Evolutionary conservation across 495 filamentous ascomycete species (phyloP), one percentile per base, ranked within the genome.

Genomic region (Cercophora newfieldiana): DNA sequence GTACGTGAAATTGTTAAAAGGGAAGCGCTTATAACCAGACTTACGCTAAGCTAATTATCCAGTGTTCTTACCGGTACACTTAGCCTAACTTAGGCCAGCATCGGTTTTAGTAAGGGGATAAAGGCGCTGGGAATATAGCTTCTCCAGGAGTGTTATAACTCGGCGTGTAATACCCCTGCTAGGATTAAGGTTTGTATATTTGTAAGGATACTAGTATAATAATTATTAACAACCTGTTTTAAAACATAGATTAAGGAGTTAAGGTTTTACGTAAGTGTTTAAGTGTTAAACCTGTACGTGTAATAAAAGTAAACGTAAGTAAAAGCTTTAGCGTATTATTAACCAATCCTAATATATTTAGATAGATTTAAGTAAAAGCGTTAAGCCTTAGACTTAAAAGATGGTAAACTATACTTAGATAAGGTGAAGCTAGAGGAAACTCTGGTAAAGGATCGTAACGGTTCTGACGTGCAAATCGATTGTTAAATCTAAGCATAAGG

Each of bases 351-450:
- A 82, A 89, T 85, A 83, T 89, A 77, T 84, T 88, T 83, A 81
- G 86, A 90, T 86, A 84, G 87, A 89, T 89, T 87, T 89, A 85
- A 89, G 83, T 89, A 89, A 78, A 85, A 89, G 86, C 85, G 86
- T 87, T 84, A 83, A 82, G 88, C 82, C 85, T 87, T 82, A 82
- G 86, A 90, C 85, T 84, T 84, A 82, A n/a, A n/a, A n/a, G n/a
- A n/a, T n/a, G n/a, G n/a, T n/a, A n/a, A n/a, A n/a, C n/a, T n/a
- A n/a, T n/a, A n/a, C n/a, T n/a, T n/a, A n/a, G n/a, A n/a, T n/a
- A n/a, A n/a, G n/a, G n/a, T n/a, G n/a, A n/a, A n/a, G n/a, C n/a
- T n/a, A n/a, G n/a, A n/a, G n/a, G n/a, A n/a, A n/a, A n/a, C n/a
- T n/a, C n/a, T n/a, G n/a, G n/a, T n/a, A n/a, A n/a, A n/a, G n/a